phyloP scores from a whole-genome alignment of 2,329 filamentous ascomycete species.

The Chrysosphaeria jannelii region DNA sequence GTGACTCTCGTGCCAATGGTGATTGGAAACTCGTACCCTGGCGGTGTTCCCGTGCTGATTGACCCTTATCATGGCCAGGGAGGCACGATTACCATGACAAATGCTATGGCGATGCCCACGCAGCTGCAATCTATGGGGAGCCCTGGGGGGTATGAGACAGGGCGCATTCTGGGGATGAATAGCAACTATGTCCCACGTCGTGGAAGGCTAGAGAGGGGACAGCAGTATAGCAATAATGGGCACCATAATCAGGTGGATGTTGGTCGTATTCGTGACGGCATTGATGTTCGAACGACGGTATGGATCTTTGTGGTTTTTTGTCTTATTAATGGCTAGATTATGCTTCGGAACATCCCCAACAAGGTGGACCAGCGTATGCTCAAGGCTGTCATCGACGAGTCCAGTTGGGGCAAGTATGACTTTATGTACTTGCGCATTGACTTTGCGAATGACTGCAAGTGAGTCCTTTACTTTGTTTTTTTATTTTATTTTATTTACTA shows the following conservation, averaged over 20 bases:
- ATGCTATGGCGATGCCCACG: too few relatives aligned
- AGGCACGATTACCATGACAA: too few relatives aligned
- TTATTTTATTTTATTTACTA: constrained; percentile 1
- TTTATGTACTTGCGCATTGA: constrained; percentile 89
- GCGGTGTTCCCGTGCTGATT: constrained; percentile 8
- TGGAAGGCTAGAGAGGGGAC: too few relatives aligned
- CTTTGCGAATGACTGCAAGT: constrained; percentile 64
- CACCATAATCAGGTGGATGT: constrained; percentile 33
- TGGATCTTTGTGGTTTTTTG: constrained; percentile 7
- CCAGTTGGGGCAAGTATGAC: constrained; percentile 59
- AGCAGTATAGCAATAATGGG: constrained; percentile 16
- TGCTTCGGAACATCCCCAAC: constrained; percentile 87
- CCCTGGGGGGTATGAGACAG: constrained; percentile 10
- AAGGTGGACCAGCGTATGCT: constrained; percentile 52
- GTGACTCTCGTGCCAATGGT: constrained; percentile 11
- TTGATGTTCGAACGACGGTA: constrained; percentile 49
- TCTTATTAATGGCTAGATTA: constrained; percentile 25
- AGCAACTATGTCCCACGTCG: constrained; percentile 15
- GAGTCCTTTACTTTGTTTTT: constrained; percentile 9
- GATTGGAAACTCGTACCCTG: constrained; percentile 8
- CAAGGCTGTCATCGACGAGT: constrained; percentile 51
- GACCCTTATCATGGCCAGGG: constrained; percentile 9
- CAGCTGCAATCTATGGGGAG: too few relatives aligned
- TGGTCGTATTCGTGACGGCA: constrained; percentile 27
- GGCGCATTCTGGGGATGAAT: too few relatives aligned